Base-by-base conservation (phyloP, 2,329 filamentous ascomycete species). In the Talaromyces sp. region DNA sequence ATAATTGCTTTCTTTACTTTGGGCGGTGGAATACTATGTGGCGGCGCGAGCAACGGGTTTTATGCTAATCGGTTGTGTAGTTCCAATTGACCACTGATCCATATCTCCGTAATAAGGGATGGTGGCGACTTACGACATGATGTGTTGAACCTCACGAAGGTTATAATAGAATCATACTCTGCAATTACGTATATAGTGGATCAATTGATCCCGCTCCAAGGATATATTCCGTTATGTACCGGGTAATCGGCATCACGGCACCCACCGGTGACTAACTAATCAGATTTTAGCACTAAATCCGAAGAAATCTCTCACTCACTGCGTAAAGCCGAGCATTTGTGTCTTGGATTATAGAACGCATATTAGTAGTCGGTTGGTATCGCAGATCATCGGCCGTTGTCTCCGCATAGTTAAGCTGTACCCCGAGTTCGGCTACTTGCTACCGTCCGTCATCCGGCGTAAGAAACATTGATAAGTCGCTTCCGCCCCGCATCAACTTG, bases 1-100 rank as follows among this genome's bases (percentile, higher is more conserved):
- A 54, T 54, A 21, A 24, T 54, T 7, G 31, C 52, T 38, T 5
- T 54, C 14, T 54, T 54, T 24, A 54, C 31, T 12, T 35, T 54
- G n/a, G 52, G 52, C n/a, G 21, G 52, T 54, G 52, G 52, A 6
- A 54, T 54, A n/a, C n/a, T n/a, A 21, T 54, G 52, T 31, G 52
- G 52, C 21, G 52, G 52, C 6, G 31, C 52, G 2, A 54, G 26
- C 9, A 38, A 21, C 24, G 52, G 52, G 17, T 12, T 12, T 5
- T 9, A 54, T 54, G 52, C 31, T 54, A 7, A 54, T 54, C 32
- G n/a, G n/a, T n/a, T n/a, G n/a, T n/a, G n/a, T n/a, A n/a, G n/a
- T n/a, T n/a, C n/a, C n/a, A n/a, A n/a, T n/a, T n/a, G n/a, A n/a
- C n/a, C n/a, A n/a, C n/a, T n/a, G n/a, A n/a, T n/a, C n/a, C n/a